Evolutionary conservation across 169 alveolate genomes (phyloP).

Genomic region (Cryptosporidium ubiquitum): DNA sequence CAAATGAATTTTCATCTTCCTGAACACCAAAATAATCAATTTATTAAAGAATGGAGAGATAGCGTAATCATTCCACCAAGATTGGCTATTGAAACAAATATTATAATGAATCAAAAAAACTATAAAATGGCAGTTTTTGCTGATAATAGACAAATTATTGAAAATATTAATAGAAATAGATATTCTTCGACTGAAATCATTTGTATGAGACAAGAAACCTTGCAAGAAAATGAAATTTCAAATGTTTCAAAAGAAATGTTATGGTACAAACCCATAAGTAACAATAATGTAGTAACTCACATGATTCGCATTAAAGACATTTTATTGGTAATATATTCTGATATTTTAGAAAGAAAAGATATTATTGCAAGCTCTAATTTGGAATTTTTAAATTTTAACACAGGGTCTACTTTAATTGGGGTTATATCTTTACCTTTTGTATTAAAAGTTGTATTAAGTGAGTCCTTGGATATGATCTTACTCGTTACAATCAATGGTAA

Average conservation of each 20-base stretch:
- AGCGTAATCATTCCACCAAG: constrained; percentile 26
- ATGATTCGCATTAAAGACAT: constrained; percentile 37
- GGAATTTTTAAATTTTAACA: constrained; percentile 12
- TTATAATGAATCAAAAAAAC: constrained; percentile 1
- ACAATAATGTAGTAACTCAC: constrained; percentile 26
- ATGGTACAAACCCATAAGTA: constrained; percentile 36
- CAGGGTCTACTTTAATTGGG: constrained; percentile 32
- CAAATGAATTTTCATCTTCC: background rate
- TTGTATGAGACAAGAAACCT: constrained; percentile 33
- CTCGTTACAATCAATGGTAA: constrained; percentile 29
- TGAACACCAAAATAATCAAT: background rate
- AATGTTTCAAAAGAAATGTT: constrained; percentile 25
- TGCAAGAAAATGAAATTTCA: background rate
- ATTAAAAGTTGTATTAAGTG: constrained; percentile 21
- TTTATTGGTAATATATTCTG: constrained; percentile 18
- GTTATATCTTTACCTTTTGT: constrained; percentile 50
- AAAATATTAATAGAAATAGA: constrained; percentile 35
- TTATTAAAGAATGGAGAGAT: constrained; percentile 12
- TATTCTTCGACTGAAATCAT: constrained; percentile 22
- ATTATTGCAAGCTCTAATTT: background rate
- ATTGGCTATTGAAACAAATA: constrained; percentile 8
- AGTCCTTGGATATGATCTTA: constrained; percentile 18
- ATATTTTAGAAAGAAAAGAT: background rate
- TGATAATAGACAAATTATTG: constrained; percentile 47
- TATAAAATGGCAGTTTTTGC: constrained; percentile 27